phyloP scores from a whole-genome alignment of 2,329 filamentous ascomycete species.

The Sclerotinia subarctica region DNA sequence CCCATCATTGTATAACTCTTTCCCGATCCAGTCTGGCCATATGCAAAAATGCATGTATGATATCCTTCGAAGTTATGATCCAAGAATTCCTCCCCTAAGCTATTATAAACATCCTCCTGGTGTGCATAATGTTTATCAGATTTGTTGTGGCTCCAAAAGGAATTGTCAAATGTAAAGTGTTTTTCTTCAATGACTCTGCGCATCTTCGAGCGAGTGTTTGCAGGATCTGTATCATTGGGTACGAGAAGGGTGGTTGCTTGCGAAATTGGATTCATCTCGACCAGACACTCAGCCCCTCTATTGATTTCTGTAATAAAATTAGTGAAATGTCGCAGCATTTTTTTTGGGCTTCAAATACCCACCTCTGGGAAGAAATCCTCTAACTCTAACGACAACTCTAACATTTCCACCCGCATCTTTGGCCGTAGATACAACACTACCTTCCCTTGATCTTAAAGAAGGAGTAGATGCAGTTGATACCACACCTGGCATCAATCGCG shows the following conservation, averaged over 20 bases:
- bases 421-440: constrained; percentile 55
- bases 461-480: constrained; percentile 73
- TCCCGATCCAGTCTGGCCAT: constrained; percentile 94
- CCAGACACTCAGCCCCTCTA: constrained; percentile 76
- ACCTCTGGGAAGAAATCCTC: constrained; percentile 78
- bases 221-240: constrained; percentile 56
- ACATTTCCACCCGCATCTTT: constrained; percentile 69
- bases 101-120: constrained; percentile 92
- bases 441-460: constrained; percentile 70
- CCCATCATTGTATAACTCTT: constrained; percentile 99
- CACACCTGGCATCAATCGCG: constrained; percentile 47
- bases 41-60: constrained; percentile 98
- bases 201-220: constrained; percentile 58
- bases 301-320: constrained; percentile 64
- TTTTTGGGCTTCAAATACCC: constrained; percentile 27
- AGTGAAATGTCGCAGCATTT: not conserved
- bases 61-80: constrained; percentile 99
- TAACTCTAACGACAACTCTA: constrained; percentile 75
- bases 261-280: constrained; percentile 84
- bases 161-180: constrained; percentile 93
- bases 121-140: constrained; percentile 81
- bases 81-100: constrained; percentile 90
- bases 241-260: constrained; percentile 79
- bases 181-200: constrained; percentile 83
- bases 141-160: constrained; percentile 91